phyloP scores from a whole-genome alignment of 2,329 filamentous ascomycete genomes.

The Microthyrium microscopicum region DNA sequence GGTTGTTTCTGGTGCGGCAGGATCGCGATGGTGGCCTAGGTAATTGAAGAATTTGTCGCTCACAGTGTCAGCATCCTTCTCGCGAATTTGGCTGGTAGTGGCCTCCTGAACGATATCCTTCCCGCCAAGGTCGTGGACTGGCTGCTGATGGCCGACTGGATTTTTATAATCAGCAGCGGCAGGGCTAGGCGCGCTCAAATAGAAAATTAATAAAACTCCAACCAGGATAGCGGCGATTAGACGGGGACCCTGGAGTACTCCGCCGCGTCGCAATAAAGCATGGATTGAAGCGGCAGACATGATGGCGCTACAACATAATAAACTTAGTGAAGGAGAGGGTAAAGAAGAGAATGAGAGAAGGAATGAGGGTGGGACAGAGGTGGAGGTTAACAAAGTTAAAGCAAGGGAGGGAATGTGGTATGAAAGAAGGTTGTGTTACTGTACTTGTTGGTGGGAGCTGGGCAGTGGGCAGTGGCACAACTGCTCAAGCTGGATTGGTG shows the following conservation, averaged over 20 bases:
- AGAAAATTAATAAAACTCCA: slow-evolving; percentile 5
- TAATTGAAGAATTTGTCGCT: slow-evolving; percentile 7
- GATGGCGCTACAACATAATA: not conserved
- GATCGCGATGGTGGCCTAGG: slow-evolving; percentile 5
- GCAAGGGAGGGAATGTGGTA: too few species aligned
- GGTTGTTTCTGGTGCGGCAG: slow-evolving; percentile 5
- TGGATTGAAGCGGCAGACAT: not conserved
- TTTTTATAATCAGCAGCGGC: not conserved
- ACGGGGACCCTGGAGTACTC: slow-evolving; percentile 5
- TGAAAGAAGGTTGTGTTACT: too few species aligned
- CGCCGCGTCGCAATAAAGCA: not conserved
- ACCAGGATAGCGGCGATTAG: slow-evolving; percentile 4
- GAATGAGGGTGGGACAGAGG: too few species aligned
- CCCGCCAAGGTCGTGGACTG: not conserved
- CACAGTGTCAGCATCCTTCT: not conserved
- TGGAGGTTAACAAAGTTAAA: too few species aligned
- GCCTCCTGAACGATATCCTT: not conserved
- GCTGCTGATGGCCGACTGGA: not conserved
- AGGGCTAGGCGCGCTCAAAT: not conserved
- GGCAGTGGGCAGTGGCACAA: too few species aligned
- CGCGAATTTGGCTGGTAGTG: not conserved
- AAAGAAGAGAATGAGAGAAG: not conserved
- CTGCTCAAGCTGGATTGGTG: too few species aligned
- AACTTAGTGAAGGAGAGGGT: not conserved
- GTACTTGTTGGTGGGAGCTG: too few species aligned